Evolutionary conservation across 1,139 yeast genomes (phyloP).

Genomic region (Nakaseomyces kungkrabaensis): DNA sequence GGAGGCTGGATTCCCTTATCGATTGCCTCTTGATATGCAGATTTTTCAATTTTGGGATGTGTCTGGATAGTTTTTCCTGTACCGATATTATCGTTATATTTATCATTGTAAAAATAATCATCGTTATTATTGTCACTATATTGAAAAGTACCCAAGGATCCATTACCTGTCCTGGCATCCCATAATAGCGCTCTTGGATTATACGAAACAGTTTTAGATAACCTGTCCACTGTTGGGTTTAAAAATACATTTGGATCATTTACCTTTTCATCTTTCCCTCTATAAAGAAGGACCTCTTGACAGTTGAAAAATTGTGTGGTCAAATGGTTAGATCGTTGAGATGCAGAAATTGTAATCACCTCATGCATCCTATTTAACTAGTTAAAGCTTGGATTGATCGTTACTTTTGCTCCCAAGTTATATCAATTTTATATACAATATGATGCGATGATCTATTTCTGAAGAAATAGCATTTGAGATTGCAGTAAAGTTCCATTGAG

Average conservation of each 20-base stretch:
- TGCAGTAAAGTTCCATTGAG: too few species aligned
- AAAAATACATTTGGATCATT: conserved; percentile 40
- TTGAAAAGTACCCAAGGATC: conserved; percentile 47
- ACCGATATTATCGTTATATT: conserved; percentile 9
- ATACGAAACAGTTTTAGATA: conserved; percentile 46
- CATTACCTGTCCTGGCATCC: conserved; percentile 63
- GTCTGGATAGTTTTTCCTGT: conserved; percentile 18
- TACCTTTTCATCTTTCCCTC: conserved; percentile 36
- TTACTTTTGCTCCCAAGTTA: too few species aligned
- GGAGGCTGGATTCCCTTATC: conserved; percentile 40
- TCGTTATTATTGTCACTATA: conserved; percentile 29
- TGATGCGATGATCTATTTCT: too few species aligned
- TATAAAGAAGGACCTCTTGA: conserved; percentile 45
- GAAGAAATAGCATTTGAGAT: too few species aligned
- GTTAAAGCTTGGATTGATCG: too few species aligned
- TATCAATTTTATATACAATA: too few species aligned
- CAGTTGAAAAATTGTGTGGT: conserved; percentile 60
- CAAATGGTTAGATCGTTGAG: conserved; percentile 65
- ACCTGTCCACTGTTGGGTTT: conserved; percentile 33
- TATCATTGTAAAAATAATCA: conserved; percentile 20
- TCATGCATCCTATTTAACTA: conserved; percentile 46
- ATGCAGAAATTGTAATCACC: conserved; percentile 56
- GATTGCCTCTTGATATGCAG: conserved; percentile 51
- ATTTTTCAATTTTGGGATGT: conserved; percentile 33
- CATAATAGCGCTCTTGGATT: conserved; percentile 72